These are phyloP conservation scores for Eutrema salsugineum DNA, from an alignment of 441 rosid genomes.

Conservation along the genomic window DNA sequence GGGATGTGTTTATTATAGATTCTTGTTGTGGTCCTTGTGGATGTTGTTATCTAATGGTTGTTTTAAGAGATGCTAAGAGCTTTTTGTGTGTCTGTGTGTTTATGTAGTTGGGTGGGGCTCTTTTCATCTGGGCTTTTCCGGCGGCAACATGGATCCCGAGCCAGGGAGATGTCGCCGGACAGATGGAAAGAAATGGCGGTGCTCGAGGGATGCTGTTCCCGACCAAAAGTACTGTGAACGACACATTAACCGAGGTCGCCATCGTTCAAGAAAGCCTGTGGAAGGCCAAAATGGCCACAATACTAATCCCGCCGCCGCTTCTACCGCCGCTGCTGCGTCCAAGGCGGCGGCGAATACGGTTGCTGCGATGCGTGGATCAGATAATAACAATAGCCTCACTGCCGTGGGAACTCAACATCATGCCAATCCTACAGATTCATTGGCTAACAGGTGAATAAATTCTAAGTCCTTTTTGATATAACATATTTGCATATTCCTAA, in stretches of 20 bases:
- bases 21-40: not conserved
- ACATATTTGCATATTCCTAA: conserved; percentile 11
- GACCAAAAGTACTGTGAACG: conserved; percentile 83
- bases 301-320: conserved; percentile 47
- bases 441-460: conserved; percentile 28
- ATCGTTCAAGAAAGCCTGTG: conserved; percentile 97
- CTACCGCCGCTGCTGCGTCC: conserved; percentile 26
- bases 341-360: conserved; percentile 28
- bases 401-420: conserved; percentile 23
- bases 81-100: not conserved
- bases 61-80: not conserved
- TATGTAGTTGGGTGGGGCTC: conserved; percentile 57
- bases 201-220: conserved; percentile 74
- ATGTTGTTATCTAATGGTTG: not conserved
- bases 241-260: conserved; percentile 84
- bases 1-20: not conserved
- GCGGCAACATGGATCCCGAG: conserved; percentile 57
- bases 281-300: conserved; percentile 57
- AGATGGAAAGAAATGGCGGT: conserved; percentile 94
- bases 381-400: conserved; percentile 41
- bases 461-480: not conserved
- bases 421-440: conserved; percentile 10
- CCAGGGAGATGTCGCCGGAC: conserved; percentile 85
- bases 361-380: conserved; percentile 33
- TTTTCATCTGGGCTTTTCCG: conserved; percentile 56